Base-by-base conservation (phyloP, 176 grass and related monocot genomes). In the Raddia distichophylla region DNA sequence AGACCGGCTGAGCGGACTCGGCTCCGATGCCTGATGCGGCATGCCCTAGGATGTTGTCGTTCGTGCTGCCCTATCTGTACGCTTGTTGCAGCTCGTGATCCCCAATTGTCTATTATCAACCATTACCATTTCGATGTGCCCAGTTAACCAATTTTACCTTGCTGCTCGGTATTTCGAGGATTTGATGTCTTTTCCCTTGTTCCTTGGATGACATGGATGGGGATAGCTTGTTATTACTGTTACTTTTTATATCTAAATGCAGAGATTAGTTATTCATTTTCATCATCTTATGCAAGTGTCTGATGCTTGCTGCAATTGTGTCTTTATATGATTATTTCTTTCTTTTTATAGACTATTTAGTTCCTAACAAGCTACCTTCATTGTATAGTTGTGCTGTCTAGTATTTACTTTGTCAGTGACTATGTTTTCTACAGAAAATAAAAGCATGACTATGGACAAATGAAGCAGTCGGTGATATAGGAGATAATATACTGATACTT, bases 1-100 rank as follows among this genome's bases (percentile, higher is more conserved):
- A 95, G 72, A 91, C 89, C 56, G 89, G 93, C 71, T 95, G 89
- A 99, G 75, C 32, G 37, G 59, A 14, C 35, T 71, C 20, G 42
- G 27, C 61, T 60, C 37, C 35, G 1, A 10, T 27, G 17, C 20
- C 19, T 64, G 33, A 7, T 10, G 42, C 62, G 10, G 33, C 46
- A 47, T 60, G 60, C n/a, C 75, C 19, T 32, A 45, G 11, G 53
- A 19, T 32, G 12, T 6, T 69, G 64, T 49, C 47, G 11, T 80
- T 8, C 33, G 61, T 51, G 45, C 53, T 54, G 50, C 50, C 64
- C 15, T 49, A 69, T 66, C 73, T 77, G 83, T 89, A 77, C 75
- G 81, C 71, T 18, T 75, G 70, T 44, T 74, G 34, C 32, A 74
- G 59, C 63, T 60, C 44, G 58, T 46, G 16, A 73, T 78, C 65